Conservation (phyloP, 2,329 filamentous ascomycete species). For the Cercospora nicotianae region DNA sequence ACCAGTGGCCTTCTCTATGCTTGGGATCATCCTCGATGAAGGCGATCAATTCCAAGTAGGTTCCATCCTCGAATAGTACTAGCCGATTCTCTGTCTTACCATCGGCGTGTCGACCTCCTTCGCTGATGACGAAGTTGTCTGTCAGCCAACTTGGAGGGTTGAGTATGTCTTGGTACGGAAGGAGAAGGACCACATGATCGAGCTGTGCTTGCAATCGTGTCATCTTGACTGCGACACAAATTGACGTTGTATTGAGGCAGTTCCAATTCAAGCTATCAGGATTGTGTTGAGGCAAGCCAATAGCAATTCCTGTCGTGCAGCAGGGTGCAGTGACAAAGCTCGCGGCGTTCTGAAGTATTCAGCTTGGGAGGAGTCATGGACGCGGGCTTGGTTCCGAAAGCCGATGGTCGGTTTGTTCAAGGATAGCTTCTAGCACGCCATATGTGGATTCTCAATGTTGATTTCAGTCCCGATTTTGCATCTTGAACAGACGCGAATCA, state of each 20-base stretch:
- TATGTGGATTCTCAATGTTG: not conserved
- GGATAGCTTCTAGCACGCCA: not conserved
- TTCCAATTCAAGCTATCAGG: not conserved
- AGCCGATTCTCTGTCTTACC: conserved; percentile 62
- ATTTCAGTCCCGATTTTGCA: not conserved
- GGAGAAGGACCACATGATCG: conserved; percentile 66
- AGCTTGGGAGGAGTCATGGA: not conserved
- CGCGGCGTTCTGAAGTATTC: not conserved
- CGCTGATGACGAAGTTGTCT: conserved; percentile 57
- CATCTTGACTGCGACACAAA: conserved; percentile 1
- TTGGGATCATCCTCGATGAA: conserved; percentile 54
- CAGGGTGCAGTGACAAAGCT: not conserved
- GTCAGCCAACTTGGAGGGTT: conserved; percentile 54
- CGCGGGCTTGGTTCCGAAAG: not conserved
- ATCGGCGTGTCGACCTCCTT: conserved; percentile 63
- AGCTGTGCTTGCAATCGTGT: conserved; percentile 39
- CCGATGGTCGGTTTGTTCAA: not conserved
- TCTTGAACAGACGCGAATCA: not conserved
- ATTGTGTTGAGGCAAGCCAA: not conserved
- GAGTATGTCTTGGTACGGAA: conserved; percentile 53
- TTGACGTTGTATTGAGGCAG: not conserved
- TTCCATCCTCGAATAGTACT: conserved; percentile 62
- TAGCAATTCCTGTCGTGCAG: not conserved
- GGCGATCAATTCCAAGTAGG: conserved; percentile 66
- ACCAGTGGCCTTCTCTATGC: conserved; percentile 55